Evolutionary conservation across 371 early-diverging fungal genomes (phyloP), one percentile per base, ranked within the genome.

Genomic region (Mortierella sp.): DNA sequence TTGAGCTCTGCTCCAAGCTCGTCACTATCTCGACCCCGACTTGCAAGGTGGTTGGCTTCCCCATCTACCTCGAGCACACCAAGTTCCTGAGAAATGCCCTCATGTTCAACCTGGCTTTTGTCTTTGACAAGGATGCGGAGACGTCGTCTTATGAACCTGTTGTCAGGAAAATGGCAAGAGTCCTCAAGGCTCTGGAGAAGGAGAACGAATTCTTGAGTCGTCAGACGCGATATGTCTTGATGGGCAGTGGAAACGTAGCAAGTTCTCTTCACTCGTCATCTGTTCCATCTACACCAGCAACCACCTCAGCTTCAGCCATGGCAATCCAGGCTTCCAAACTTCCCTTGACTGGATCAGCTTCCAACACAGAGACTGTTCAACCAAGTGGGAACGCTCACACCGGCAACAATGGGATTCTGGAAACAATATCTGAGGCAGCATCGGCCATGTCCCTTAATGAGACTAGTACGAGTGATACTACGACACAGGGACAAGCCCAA

Each of bases 41-140:
- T 0, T 91, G 92, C 76, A 89, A 91, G 59, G 86, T 94, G 14
- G 85, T 94, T 77, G 91, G 95, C 0, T 89, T 84, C 73, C 95
- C 95, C 14, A 89, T 94, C 21, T 80, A 82, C 13, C 86, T 96
- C 25, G 85, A 88, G 54, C 85, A 92, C 68, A 84, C 83, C 56
- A 89, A 90, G 61, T 96, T 95, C 62, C 76, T 82, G 21, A 80
- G 96, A 24, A 94, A 94, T 79, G 92, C 89, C n/a, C 83, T 94
- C 48, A 84, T 93, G 41, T 96, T 94, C 84, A 96, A 96, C 71
- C 73, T 94, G 16, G 90, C 91, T 57, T 94, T 95, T 85, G 92
- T 94, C n/a, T 96, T 96, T 84, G 93, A 92, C 66, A 85, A 86
- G 48, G 79, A 83, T 47, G 92, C 89, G 6, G 89, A 92, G 55